Evolutionary conservation across 805 yeast species (phyloP), one percentile per base, ranked within the genome.

Genomic region (Kluyveromyces starmeri): DNA sequence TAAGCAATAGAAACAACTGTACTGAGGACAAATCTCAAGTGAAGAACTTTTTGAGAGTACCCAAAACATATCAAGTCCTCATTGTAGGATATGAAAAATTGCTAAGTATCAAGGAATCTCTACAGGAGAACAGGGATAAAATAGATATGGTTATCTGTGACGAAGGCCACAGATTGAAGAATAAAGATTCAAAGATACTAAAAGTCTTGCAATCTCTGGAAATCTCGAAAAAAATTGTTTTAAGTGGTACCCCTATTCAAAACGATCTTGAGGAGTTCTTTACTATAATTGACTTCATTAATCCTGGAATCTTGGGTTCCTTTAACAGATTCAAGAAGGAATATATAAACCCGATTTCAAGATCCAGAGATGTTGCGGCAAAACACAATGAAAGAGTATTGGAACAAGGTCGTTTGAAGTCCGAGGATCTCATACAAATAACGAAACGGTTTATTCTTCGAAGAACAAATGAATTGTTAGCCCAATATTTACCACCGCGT

Each of bases 191-290:
- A 39, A 86, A 84, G 54, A 75, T 82, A 0, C 61, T 85, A 34
- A 75, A 74, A 39, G 73, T 77, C 0, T 61, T 89, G 34, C 72
- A 70, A 26, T 47, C 65, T 1, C 56, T 86, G 12, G 61, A 74
- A 27, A 67, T 79, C 4, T 63, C 64, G 6, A 71, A 66, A 27
- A 73, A 79, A 40, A 61, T 89, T 2, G 49, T 89, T 4, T 61
- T 92, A 5, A 75, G 95, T 0, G 98, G 96, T 0, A 85, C 96
- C 0, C 96, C 95, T 0, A 84, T 92, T 22, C 98, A 92, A 52
- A 92, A 92, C 58, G 95, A 92, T 54, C 67, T 92, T 31, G 62
- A 61, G 2, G 98, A 92, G 52, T 89, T 83, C 53, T 84, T 65
- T 57, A 78, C 81, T 7, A 74, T 92, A 47, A 72, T 80, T 5